Evolutionary conservation across 805 yeast genomes (phyloP), one percentile per base, ranked within the genome.

Genomic region (Teunomyces barrocoloradensis): DNA sequence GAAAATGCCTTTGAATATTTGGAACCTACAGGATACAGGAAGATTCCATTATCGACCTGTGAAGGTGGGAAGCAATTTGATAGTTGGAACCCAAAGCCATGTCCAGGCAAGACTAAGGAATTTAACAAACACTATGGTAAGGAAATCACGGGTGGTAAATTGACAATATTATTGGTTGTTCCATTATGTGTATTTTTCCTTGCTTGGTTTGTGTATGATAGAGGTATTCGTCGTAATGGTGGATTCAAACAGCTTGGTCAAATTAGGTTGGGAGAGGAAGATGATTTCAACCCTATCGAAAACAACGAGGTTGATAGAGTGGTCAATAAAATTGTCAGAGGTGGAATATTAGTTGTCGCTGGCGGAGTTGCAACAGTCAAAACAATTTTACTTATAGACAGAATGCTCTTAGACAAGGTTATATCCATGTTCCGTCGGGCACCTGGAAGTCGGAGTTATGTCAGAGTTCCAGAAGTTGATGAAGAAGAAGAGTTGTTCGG

Each of bases 1-100:
- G 72, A 80, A 3, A 75, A 74, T 37, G 75, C 77, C 1, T 71
- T 83, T 51, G 90, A 88, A 61, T 91, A 81, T 63, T 88, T 83
- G 74, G 85, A 85, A 54, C 89, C 96, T 12, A 90, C 98, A 0
- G 99, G 98, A 0, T 94, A 94, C 65, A 81, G 99, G 63, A 82
- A 81, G 57, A 78, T 91, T 23, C 94, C 96, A 1, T 63, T 87
- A 47, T 84, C 94, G 10, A 88, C 96, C 0, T 94, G 99, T 71
- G 76, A 71, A 38, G 95, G 89, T 18, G 98, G 98, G 3, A 66
- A 80, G 46, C 74, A 77, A 48, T 77, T 88, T 44, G 97, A 88
- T 59, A 74, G 78, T 33, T 79, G 82, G 64, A 75, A 70, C 15
- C 74, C 86, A 2, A 75, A 70, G 46, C 80, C 97, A 6, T 94